phyloP scores from a whole-genome alignment of 306 rosid genomes.

The Fragaria iinumae region DNA sequence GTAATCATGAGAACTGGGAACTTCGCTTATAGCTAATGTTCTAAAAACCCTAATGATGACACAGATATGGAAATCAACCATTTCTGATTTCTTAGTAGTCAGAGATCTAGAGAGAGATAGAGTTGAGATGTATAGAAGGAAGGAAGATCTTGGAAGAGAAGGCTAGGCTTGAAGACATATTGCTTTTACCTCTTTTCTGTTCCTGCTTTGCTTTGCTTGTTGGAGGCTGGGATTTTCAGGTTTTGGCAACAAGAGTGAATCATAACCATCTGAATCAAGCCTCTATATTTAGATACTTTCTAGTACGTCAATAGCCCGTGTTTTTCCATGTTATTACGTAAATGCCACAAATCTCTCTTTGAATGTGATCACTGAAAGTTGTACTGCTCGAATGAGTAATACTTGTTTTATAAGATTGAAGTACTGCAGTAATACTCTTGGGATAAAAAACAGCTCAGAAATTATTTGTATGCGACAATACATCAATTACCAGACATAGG shows the following conservation, averaged over 20 bases:
- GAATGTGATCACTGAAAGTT: not conserved
- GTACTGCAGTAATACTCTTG: not conserved
- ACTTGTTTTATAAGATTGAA: not conserved
- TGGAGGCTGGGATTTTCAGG: conserved; percentile 1
- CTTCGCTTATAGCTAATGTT: not conserved
- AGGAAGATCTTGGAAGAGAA: not conserved
- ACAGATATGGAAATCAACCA: not conserved
- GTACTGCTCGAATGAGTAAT: not conserved
- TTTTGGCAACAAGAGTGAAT: conserved; percentile 10
- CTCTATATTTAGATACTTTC: conserved; percentile 2
- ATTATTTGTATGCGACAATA: not conserved
- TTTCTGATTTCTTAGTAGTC: not conserved
- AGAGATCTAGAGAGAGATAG: not conserved
- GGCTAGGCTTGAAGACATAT: not conserved
- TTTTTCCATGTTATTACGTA: not conserved
- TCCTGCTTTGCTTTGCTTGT: not conserved
- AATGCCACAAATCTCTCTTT: not conserved
- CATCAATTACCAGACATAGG: not conserved
- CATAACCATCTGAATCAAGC: not conserved
- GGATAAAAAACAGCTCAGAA: not conserved
- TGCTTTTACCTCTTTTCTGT: not conserved
- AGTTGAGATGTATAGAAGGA: not conserved
- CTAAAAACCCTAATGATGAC: conserved; percentile 1
- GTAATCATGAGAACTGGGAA: not conserved
- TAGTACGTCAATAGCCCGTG: not conserved